Evolutionary conservation across 257 asterid genomes (phyloP), one percentile per base, ranked within the genome.

Genomic region (Echium plantagineum): DNA sequence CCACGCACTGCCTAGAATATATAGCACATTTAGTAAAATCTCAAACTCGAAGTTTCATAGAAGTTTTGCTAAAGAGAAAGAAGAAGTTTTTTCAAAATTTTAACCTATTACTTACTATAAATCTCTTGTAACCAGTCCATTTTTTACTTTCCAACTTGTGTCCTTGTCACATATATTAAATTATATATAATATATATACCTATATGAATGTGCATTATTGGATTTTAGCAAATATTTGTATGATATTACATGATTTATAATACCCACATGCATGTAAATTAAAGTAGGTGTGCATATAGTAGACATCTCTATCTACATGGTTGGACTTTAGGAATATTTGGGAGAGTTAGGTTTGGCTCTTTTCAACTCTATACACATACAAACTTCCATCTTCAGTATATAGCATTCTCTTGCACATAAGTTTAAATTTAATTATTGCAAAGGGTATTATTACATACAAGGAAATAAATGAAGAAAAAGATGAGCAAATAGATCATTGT

Each of bases 301-400:
- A 61, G 71, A 68, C 71, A 60, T 32, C 63, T 68, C 71, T 63
- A 67, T 28, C 15, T 68, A 63, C 24, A 26, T 20, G 65, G 51
- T 72, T 68, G 73, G 70, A 72, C 70, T 68, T 68, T 42, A 49
- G 61, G 56, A 6, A 28, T 28, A n/a, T n/a, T n/a, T n/a, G 6
- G 32, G 63, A 71, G 61, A 54, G 72, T 58, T 71, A 63, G 68
- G 55, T 68, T 61, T 68, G 77, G 52, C 55, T 42, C 35, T 63
- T 63, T 47, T 57, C 63, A n/a, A 56, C 19, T 31, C n/a, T 58
- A 0, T 9, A 28, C 58, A 24, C 55, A 16, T n/a, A n/a, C n/a
- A n/a, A n/a, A 15, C 49, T 59, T 35, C 22, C 24, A 20, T 48
- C 60, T 47, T 30, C 55, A 7, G 52, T 56, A 53, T 32, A 19